phyloP scores from a whole-genome alignment of 306 rosid genomes.

The Arachis hypogaea region DNA sequence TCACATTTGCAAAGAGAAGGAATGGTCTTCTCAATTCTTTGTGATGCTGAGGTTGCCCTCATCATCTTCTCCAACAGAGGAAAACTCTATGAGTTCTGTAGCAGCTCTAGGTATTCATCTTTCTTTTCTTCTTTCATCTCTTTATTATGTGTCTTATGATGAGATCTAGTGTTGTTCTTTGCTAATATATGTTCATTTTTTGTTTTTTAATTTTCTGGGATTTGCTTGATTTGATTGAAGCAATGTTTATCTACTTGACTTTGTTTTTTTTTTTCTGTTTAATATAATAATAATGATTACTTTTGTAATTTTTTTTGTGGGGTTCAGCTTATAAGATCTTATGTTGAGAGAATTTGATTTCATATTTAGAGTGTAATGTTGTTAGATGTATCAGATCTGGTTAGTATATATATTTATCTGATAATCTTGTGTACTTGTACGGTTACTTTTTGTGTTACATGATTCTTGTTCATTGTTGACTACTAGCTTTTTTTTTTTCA shows the following conservation, averaged over 20 bases:
- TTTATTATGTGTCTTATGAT: not conserved
- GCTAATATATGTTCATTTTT: not conserved
- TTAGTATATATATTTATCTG: slow-evolving; percentile 11
- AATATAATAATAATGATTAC: not conserved
- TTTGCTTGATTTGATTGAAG: not conserved
- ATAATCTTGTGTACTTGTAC: slow-evolving; percentile 26
- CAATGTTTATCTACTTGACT: not conserved
- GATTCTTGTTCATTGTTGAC: not conserved
- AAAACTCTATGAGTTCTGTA: slow-evolving; percentile 87
- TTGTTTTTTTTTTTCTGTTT: not conserved
- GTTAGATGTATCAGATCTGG: slow-evolving; percentile 41
- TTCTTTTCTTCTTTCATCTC: not conserved
- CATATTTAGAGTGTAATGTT: not conserved
- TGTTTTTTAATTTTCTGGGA: not conserved
- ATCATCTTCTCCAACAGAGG: slow-evolving; percentile 93
- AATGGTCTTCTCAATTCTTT: slow-evolving; percentile 89
- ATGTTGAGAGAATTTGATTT: no score
- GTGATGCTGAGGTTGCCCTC: slow-evolving; percentile 97
- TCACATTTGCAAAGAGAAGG: slow-evolving; percentile 90
- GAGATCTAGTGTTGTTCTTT: slow-evolving; percentile 37
- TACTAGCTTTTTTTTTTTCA: not conserved
- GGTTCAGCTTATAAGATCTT: no score
- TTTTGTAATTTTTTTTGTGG: no score
- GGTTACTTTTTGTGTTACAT: slow-evolving; percentile 28
- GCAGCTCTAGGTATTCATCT: slow-evolving; percentile 63